Evolutionary conservation across 2,329 filamentous ascomycete genomes (phyloP), one percentile per base, ranked within the genome.

Genomic region (Mycosphaerelloides madeirae): DNA sequence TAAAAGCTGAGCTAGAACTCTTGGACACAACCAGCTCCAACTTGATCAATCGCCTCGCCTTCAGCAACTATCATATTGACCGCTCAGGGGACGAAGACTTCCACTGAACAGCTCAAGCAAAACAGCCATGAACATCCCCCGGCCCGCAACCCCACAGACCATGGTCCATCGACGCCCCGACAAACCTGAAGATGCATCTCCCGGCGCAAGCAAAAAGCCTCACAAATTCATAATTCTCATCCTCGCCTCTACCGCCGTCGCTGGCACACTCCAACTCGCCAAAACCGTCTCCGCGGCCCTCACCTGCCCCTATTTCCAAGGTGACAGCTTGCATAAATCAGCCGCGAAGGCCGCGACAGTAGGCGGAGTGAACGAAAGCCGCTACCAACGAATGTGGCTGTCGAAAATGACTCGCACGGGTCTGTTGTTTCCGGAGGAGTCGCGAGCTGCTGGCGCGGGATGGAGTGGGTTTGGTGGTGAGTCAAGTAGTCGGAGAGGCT

Each of bases 311-410:
- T 31, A 44, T 4, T 41, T 36, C 35, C 36, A 48, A 41, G 41
- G 41, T 12, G 46, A 44, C 22, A 44, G 46, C 32, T 19, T 48
- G 36, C 46, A 48, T 18, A 41, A 48, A n/a, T 35, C 46, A 9
- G 46, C 46, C 13, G 46, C 46, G 5, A 48, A 48, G 29, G 46
- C 46, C 16, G 46, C 46, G 18, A 38, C 13, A 13, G 36, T 41
- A 15, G 28, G 41, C 15, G n/a, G 34, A 20, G 41, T 25, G n/a
- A 41, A 48, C 33, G 35, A 36, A 19, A 22, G 11, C 8, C 46
- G 46, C n/a, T 48, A 48, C 12, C 41, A 41, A 31, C 46, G 46
- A 14, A 48, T 48, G 46, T 48, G 41, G 41, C 25, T 48, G 13
- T 44, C 46, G 7, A 44, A 48, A 18, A 48, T 48, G 46, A 48